A percentile compares a stretch with the other conserved stretches of the same genome.
Evolutionary conservation across 2,329 filamentous ascomycete species (phyloP).

Genomic region (Colletotrichum plurivorum): DNA sequence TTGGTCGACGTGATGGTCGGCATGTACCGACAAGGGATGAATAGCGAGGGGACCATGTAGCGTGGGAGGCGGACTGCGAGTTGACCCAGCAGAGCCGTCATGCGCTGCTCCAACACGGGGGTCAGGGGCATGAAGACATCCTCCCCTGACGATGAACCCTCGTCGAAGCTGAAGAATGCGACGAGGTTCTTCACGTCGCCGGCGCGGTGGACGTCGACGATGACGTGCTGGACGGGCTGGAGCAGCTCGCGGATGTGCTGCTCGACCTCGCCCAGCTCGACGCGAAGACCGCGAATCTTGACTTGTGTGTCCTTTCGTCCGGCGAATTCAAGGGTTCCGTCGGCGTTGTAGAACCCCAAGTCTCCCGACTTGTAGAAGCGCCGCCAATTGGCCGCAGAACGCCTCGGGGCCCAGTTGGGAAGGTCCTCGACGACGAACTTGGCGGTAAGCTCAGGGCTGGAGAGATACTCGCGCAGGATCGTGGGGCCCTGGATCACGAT

Average conservation of each 20-base stretch:
- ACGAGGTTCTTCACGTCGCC: slow-evolving; percentile 2
- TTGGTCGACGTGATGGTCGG: slow-evolving; percentile 38
- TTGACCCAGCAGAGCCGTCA: slow-evolving; percentile 21
- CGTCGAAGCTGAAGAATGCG: not conserved
- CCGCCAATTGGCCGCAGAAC: not conserved
- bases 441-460: not conserved
- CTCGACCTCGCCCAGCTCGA: slow-evolving; percentile 48
- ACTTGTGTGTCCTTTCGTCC: slow-evolving; percentile 47
- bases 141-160: not conserved
- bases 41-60: not conserved
- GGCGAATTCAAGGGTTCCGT: slow-evolving; percentile 43
- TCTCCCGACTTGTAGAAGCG: slow-evolving; percentile 61
- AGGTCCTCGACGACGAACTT: not conserved
- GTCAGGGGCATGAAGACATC: not conserved
- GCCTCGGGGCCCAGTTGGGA: slow-evolving; percentile 10
- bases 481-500: slow-evolving; percentile 28
- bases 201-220: slow-evolving; percentile 14
- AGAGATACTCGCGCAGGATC: slow-evolving; percentile 22
- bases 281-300: slow-evolving; percentile 48
- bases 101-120: not conserved
- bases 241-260: slow-evolving; percentile 15
- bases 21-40: slow-evolving; percentile 9
- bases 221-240: slow-evolving; percentile 3
- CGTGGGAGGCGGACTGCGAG: not conserved
- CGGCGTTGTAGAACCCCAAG: slow-evolving; percentile 46